Evolutionary conservation across 2,329 filamentous ascomycete genomes (phyloP), one percentile per base, ranked within the genome.

Genomic region (Curvularia sp.): DNA sequence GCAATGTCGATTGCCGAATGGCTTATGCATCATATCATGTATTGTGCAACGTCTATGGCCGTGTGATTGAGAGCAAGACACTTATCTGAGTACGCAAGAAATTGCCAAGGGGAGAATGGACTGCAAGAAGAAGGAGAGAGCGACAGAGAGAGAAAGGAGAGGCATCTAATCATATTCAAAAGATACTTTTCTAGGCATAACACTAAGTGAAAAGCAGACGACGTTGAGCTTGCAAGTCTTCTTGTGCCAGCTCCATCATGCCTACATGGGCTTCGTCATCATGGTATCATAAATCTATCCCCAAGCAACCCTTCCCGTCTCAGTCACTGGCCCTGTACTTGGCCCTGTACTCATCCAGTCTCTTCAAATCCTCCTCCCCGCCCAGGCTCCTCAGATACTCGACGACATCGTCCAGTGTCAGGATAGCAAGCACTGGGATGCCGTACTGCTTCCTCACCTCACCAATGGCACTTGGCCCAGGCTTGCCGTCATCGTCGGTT

Each of bases 371-470:
- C 18, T 81, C 80, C 49, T 77, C 75, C 46, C 77, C 76, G 1
- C 80, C 81, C 64, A 79, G 65, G 32, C 73, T 72, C 71, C 75
- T 77, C 67, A 82, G 67, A 51, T 77, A 81, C 60, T 76, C 77
- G 49, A 82, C 75, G 67, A 98, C 87, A 77, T 98, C 92, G 71
- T 93, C 87, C 65, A 98, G 83, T 41, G 89, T 94, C 69, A 96
- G 78, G 65, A 97, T 95, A 18, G 92, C 84, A 66, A 93, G 82
- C 59, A 97, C 92, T 1, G 93, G 92, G 59, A 97, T 89, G 23
- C 87, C 87, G 68, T 91, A 92, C 80, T 96, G 90, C 78, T 89
- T 90, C 77, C 88, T 87, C 59, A 97, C 86, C 81, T 93, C 89
- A 19, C 91, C 92, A 77, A 97, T 92, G 15, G 93, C 92, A 74